Evolutionary conservation across 257 asterid species (phyloP).

Genomic region (Paulownia fortunei): DNA sequence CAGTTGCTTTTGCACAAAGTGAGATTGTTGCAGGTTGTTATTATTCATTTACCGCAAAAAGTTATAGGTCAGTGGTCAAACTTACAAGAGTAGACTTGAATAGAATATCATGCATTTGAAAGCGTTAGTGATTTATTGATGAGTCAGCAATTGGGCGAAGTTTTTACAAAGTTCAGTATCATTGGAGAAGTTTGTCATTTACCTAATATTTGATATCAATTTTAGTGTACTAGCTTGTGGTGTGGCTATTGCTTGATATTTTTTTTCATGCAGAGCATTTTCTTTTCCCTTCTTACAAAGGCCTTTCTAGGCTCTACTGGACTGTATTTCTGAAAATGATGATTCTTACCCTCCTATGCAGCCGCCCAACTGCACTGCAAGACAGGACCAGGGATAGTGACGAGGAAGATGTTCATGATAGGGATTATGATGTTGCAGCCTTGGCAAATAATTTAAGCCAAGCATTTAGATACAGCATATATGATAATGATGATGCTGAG

Average conservation of each 20-base stretch:
- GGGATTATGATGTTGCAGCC: slow-evolving; percentile 94
- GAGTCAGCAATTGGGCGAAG: background rate
- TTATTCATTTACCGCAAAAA: background rate
- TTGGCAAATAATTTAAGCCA: slow-evolving; percentile 90
- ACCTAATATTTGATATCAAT: background rate
- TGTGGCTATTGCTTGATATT: background rate
- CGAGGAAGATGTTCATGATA: slow-evolving; percentile 86
- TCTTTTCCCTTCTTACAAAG: background rate
- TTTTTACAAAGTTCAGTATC: background rate
- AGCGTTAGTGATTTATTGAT: background rate
- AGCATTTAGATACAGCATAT: slow-evolving; percentile 82
- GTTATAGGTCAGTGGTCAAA: background rate
- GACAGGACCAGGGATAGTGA: slow-evolving; percentile 91
- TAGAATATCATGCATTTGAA: background rate
- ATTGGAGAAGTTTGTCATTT: background rate
- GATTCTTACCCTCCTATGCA: slow-evolving; percentile 44
- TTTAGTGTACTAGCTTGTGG: slow-evolving; percentile 14
- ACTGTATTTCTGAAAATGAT: slow-evolving; percentile 17
- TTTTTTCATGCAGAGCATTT: background rate
- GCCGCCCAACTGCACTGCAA: slow-evolving; percentile 92
- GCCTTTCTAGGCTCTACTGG: slow-evolving; percentile 18
- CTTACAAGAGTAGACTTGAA: slow-evolving; percentile 1
- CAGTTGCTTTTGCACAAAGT: slow-evolving; percentile 6
- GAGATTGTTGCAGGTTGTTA: slow-evolving; percentile 4
- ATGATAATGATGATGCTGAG: slow-evolving; percentile 83